Base-by-base conservation (phyloP, 2,329 filamentous ascomycete species). In the Xylariales sp. region DNA sequence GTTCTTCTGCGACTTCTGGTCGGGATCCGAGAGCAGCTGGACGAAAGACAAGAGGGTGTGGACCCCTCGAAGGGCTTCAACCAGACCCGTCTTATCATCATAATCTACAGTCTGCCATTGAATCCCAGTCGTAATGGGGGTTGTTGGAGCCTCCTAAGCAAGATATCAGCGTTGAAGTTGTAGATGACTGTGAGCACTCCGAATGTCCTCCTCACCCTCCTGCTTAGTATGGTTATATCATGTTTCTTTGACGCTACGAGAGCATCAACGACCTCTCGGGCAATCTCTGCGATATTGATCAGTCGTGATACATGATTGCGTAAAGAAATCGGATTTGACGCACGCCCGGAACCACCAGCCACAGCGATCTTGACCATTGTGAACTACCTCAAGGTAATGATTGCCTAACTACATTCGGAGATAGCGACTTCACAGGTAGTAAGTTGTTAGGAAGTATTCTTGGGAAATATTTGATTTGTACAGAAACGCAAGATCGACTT, bases 31-130 rank as follows among this genome's bases (percentile, higher is more conserved):
- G 2, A 64, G 52, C 1, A 59, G 46, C 4, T 64, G 48, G 11
- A 76, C 51, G 49, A 79, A 80, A 2, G 70, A 77, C 0, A 79
- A 57, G 4, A 82, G 58, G 0, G 73, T 76, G 34, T 80, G 66
- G 0, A 69, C 61, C 5, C 73, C 75, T 10, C 51, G 40, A 1
- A 81, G 57, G 0, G 57, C 53, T 4, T 57, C 34, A 0, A 56
- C 53, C 3, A 80, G 56, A 4, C 59, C 39, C 0, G 44, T 38
- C 28, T 56, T 61, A 47, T 72, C 54, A 1, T 57, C 44, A 50
- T 80, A 80, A 47, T 72, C 59, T 9, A 71, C 63, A 19, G 52
- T 54, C 20, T 59, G 52, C 63, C 68, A 73, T 1, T 51, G 55
- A 1, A 73, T 56, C 9, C 56, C 61, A 0, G 58, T 46, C 0